Conservation (phyloP, 2,329 filamentous ascomycete species). For the Hypoxylon sp. region DNA sequence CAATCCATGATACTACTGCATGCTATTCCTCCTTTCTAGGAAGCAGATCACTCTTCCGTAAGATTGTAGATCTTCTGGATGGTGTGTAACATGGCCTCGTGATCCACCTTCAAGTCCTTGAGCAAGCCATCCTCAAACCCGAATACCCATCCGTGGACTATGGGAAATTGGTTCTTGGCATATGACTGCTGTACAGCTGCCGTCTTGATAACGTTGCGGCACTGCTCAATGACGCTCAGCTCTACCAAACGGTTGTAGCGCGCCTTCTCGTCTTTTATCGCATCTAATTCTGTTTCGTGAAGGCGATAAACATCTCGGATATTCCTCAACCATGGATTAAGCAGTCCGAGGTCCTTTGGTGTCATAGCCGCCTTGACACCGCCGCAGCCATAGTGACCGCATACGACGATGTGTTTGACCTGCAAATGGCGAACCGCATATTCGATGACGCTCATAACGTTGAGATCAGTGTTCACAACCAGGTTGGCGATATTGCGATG, state of each 20-base stretch:
- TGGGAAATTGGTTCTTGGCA: constrained; percentile 73
- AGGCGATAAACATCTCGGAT: constrained; percentile 82
- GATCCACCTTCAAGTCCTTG: constrained; percentile 75
- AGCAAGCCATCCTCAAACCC: constrained; percentile 77
- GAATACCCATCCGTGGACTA: constrained; percentile 83
- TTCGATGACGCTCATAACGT: constrained; percentile 85
- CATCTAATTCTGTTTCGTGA: constrained; percentile 78
- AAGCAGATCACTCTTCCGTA: constrained; percentile 41
- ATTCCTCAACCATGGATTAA: constrained; percentile 82
- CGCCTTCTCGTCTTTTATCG: constrained; percentile 70
- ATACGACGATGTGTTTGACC: constrained; percentile 85
- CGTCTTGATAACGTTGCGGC: constrained; percentile 84
- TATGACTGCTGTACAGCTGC: constrained; percentile 82
- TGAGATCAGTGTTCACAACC: constrained; percentile 84
- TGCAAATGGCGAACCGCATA: constrained; percentile 87
- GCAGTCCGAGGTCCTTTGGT: constrained; percentile 76
- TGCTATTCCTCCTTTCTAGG: background rate
- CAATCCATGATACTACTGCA: constrained; percentile 3
- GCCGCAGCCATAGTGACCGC: constrained; percentile 84
- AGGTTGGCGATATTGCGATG: constrained; percentile 97
- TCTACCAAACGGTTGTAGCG: constrained; percentile 82
- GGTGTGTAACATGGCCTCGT: constrained; percentile 68
- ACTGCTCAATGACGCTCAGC: constrained; percentile 85
- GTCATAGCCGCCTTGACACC: constrained; percentile 83
- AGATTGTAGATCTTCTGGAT: constrained; percentile 78